Evolutionary conservation across 352 stramenopile species (phyloP), one percentile per base, ranked within the genome.

Genomic region (Phytophthora sansomeana): DNA sequence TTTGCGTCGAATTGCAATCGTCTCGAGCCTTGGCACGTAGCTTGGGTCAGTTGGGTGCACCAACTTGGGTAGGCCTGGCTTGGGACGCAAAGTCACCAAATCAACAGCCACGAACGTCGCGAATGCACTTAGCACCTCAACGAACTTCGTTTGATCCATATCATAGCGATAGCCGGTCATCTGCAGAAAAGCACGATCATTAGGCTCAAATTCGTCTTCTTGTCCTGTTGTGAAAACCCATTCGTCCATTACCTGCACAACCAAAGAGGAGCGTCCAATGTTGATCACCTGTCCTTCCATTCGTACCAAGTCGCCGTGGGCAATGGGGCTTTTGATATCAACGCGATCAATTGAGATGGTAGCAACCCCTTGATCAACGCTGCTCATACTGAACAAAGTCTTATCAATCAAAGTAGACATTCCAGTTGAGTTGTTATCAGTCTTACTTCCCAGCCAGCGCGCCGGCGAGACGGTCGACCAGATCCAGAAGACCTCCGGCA

Each of bases 311-410:
- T 90, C 81, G 21, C 81, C 79, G 21, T 89, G 79, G 5, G 76
- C 77, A 42, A 90, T 81, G 36, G 78, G 81, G 46, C 71, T 82
- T 26, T 74, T 77, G 53, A 88, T 85, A 38, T 87, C 79, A 5
- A 90, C 79, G n/a, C 78, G 81, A 33, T 90, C 81, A 11, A 90
- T 69, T 6, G 77, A 85, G 47, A 90, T 77, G 6, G 81, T 91
- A 17, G 77, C 81, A 33, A 86, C 80, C n/a, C 66, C 67, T 57
- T 81, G 50, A 17, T 67, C 59, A 8, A 62, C 35, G 30, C 39
- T 56, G 6, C 17, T 47, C 19, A 68, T 38, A 50, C 60, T 62
- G 32, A 13, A 28, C 41, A 47, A 47, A 47, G 38, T 43, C 14
- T 24, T n/a, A 43, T 10, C 6, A 24, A 43, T 21, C 16, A 16